phyloP scores from a whole-genome alignment of 192 early-diverging fungal species.

The Backusella liffmaniae region DNA sequence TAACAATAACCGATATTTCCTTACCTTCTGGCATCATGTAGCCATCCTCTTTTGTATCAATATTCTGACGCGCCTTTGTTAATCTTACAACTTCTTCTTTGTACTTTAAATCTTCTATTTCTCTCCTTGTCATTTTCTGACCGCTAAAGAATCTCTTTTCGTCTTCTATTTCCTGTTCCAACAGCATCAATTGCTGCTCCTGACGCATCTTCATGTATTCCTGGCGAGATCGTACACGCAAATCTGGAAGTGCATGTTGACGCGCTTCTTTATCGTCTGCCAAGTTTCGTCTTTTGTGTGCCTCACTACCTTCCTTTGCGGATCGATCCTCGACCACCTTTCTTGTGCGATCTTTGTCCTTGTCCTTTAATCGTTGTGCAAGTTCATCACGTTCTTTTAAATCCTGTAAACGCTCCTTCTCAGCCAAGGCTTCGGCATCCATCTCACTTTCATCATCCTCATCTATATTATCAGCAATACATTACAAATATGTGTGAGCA shows the following conservation, averaged over 20 bases:
- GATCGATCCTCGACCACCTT: constrained; percentile 76
- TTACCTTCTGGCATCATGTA: constrained; percentile 80
- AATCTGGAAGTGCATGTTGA: constrained; percentile 62
- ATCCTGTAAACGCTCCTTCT: constrained; percentile 65
- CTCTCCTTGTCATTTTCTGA: constrained; percentile 74
- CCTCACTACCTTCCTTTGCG: constrained; percentile 63
- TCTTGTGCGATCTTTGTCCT: constrained; percentile 79
- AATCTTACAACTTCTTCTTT: constrained; percentile 83
- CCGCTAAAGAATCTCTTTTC: constrained; percentile 81
- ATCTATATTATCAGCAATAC: neutral
- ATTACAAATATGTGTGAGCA: neutral
- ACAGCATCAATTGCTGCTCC: constrained; percentile 71
- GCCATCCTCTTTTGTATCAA: constrained; percentile 78
- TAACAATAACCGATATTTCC: constrained; percentile 13
- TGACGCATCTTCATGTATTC: constrained; percentile 90
- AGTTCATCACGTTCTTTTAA: constrained; percentile 89
- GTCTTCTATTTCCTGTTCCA: constrained; percentile 79
- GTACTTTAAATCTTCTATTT: constrained; percentile 75
- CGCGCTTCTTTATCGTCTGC: constrained; percentile 79
- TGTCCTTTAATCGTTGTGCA: constrained; percentile 74
- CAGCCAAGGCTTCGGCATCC: constrained; percentile 41
- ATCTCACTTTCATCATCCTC: constrained; percentile 47
- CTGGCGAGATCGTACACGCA: constrained; percentile 88
- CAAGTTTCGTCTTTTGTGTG: constrained; percentile 67
- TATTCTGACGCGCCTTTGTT: constrained; percentile 79